Base-by-base conservation (phyloP, 768 basidiomycete species). In the Rhizopogon vesiculosus region DNA sequence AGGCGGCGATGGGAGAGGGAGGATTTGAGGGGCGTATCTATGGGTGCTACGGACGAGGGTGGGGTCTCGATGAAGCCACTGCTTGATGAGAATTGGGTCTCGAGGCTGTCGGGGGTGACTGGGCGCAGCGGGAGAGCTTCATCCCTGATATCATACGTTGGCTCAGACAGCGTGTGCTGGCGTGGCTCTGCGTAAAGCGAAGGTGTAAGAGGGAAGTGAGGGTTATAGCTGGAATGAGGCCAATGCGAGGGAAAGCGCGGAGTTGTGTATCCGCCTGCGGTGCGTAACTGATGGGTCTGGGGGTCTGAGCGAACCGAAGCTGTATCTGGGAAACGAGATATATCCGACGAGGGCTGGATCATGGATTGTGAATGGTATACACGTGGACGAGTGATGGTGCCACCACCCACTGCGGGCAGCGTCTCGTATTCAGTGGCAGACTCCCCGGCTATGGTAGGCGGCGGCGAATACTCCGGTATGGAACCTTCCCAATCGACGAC, bases 391-490 rank as follows among this genome's bases (percentile, higher is more conserved):
- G 87, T 88, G 61, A 97, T 82, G 0, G 82, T 86, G 0, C 94
- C 94, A 13, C 93, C 93, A 16, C 95, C 94, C 4, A 97, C 88
- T 3, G 95, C 94, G 12, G 94, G 92, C 38, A 94, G 84, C 1
- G 89, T 87, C 67, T 96, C 92, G 69, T 88, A 94, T 64, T 91
- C 90, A 10, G 78, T 70, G 41, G 79, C 66, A 18, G 73, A 69
- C 53, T 80, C 78, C 45, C 74, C 67, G 7, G 64, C 59, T 25
- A 76, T 65, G 45, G 80, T 82, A n/a, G 72, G 65, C 2, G 74
- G 75, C 18, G 82, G 72, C 5, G 77, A 71, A 57, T 74, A 69
- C 39, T 77, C 76, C 1, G 81, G 74, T 1, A 78, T 66, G 1
- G 78, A 74, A 25, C 84, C 83, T 22, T 85, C 84, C 89, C 91